These are phyloP conservation scores for Mallotus japonicus DNA, from an alignment of 441 rosid genomes.

Conservation along the genomic window DNA sequence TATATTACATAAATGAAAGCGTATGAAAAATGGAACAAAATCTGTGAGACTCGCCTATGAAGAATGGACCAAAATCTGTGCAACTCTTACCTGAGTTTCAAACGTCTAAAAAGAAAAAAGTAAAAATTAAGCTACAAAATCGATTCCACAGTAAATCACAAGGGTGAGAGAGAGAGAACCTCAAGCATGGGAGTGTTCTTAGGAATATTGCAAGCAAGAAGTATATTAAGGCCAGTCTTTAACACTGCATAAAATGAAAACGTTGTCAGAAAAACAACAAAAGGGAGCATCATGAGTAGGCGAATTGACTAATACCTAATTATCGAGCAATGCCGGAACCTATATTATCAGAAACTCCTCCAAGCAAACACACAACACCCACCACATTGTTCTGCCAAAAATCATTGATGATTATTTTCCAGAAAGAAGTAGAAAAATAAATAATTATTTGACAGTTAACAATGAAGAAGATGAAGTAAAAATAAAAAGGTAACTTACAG, in stretches of 20 bases:
- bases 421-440: not conserved
- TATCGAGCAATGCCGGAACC: conserved; percentile 86
- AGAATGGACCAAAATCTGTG: not conserved
- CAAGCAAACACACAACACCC: conserved; percentile 68
- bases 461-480: not conserved
- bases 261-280: no score
- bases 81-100: not conserved
- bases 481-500: conserved; percentile 33
- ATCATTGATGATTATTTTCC: not conserved
- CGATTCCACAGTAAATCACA: not conserved
- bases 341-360: conserved; percentile 81
- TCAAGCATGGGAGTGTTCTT: conserved; percentile 78
- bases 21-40: no score
- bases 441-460: not conserved
- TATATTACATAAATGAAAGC: not conserved
- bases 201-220: conserved; percentile 81
- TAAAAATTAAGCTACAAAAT: not conserved
- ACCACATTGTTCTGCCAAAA: conserved; percentile 53
- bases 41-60: not conserved
- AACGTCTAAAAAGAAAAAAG: no score
- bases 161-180: conserved; percentile 34
- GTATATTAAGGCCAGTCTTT: conserved; percentile 73
- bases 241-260: conserved; percentile 43
- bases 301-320: conserved; percentile 41
- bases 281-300: no score